These are phyloP conservation scores for Schwanniomyces pseudopolymorphus DNA, from an alignment of 805 yeast genomes.

Conservation along the genomic window DNA sequence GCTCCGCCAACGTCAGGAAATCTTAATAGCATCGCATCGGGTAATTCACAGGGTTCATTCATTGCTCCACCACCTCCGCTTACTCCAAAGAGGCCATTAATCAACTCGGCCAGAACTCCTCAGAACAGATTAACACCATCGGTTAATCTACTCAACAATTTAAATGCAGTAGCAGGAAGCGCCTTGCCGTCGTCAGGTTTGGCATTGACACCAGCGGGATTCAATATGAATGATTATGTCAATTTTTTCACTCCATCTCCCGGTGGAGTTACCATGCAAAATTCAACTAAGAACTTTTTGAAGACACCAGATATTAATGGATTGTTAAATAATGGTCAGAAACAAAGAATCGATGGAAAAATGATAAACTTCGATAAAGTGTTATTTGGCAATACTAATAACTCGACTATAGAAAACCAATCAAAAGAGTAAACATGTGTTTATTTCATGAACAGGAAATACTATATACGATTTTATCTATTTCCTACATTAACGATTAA, in stretches of 20 bases:
- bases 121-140: slow-evolving; percentile 44
- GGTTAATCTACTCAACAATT: slow-evolving; percentile 27
- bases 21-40: slow-evolving; percentile 11
- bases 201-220: slow-evolving; percentile 59
- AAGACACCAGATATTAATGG: slow-evolving; percentile 44
- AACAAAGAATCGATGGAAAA: slow-evolving; percentile 38
- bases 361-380: slow-evolving; percentile 44
- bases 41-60: slow-evolving; percentile 20
- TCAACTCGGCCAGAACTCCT: slow-evolving; percentile 31
- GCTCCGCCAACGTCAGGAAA: slow-evolving; percentile 29
- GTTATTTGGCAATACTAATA: slow-evolving; percentile 23
- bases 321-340: slow-evolving; percentile 17
- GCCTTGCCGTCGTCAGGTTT: slow-evolving; percentile 44
- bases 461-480: background rate
- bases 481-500: background rate
- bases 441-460: background rate
- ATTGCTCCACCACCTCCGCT: slow-evolving; percentile 44
- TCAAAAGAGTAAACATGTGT: slow-evolving; percentile 3
- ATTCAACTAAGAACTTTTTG: slow-evolving; percentile 23
- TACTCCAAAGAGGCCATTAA: slow-evolving; percentile 39
- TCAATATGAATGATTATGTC: slow-evolving; percentile 81
- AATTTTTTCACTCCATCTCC: slow-evolving; percentile 78
- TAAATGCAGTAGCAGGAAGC: slow-evolving; percentile 15
- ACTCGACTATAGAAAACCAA: slow-evolving; percentile 6
- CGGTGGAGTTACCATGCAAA: slow-evolving; percentile 17